Percentiles rank a stretch among this genome's conserved stretches.
Evolutionary conservation across 306 rosid genomes (phyloP).

Genomic region (Boehmeria nivea): DNA sequence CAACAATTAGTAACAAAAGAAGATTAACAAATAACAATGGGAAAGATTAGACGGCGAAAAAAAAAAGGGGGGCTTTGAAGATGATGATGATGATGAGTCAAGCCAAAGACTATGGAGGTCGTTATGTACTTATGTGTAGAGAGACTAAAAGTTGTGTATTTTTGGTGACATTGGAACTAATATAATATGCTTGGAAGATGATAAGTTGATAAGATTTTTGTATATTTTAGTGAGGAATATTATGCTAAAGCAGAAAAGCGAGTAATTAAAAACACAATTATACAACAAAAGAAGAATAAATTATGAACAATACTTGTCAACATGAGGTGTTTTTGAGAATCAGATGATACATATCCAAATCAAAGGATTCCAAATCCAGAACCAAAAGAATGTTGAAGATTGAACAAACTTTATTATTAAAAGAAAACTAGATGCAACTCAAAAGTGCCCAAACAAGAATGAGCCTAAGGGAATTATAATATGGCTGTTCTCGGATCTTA

Average conservation of each 20-base stretch:
- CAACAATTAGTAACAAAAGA: not conserved
- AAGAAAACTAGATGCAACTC: too few species aligned
- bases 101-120: not conserved
- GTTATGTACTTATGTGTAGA: not conserved
- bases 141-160: too few species aligned
- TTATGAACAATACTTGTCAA: too few species aligned
- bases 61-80: too few species aligned
- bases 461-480: too few species aligned
- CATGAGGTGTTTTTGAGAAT: too few species aligned
- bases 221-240: constrained; percentile 1
- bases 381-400: too few species aligned
- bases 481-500: too few species aligned
- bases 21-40: not conserved
- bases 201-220: constrained; percentile 1
- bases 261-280: not conserved
- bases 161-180: not conserved
- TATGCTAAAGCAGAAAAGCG: not conserved
- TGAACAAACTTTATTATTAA: too few species aligned
- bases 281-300: not conserved
- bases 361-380: not conserved
- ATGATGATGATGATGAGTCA: too few species aligned
- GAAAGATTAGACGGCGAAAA: too few species aligned
- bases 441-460: not conserved
- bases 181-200: not conserved
- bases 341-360: constrained; percentile 1